Evolutionary conservation across 352 stramenopile species (phyloP).

Genomic region (Bremia lactucae): DNA sequence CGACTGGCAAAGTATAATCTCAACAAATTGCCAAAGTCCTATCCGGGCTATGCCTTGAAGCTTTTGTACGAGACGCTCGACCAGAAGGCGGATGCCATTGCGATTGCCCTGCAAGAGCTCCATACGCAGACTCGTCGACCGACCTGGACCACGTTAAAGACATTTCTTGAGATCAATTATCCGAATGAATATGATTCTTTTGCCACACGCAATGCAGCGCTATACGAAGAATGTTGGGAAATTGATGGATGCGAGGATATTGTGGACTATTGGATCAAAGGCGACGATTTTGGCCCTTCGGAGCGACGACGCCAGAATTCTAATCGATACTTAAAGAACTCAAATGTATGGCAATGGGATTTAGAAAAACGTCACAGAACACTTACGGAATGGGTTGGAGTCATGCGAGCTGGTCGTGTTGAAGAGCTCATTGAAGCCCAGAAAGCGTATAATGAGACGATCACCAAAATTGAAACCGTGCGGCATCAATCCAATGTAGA

Average conservation of each 20-base stretch:
- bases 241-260: slow-evolving; percentile 23
- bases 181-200: slow-evolving; percentile 23
- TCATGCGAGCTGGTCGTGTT: slow-evolving; percentile 5
- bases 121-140: slow-evolving; percentile 8
- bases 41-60: slow-evolving; percentile 18
- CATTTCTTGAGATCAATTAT: slow-evolving; percentile 24
- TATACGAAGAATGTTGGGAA: slow-evolving; percentile 23
- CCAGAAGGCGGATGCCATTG: slow-evolving; percentile 14
- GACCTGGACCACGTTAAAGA: slow-evolving; percentile 21
- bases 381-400: slow-evolving; percentile 16
- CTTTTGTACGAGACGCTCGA: slow-evolving; percentile 26
- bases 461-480: slow-evolving; percentile 25
- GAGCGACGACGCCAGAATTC: slow-evolving; percentile 1
- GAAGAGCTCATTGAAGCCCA: slow-evolving; percentile 23
- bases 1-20: slow-evolving; percentile 31
- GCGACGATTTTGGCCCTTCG: slow-evolving; percentile 6
- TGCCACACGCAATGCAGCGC: slow-evolving; percentile 10
- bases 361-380: slow-evolving; percentile 14
- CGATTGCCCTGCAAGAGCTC: slow-evolving; percentile 3
- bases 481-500: slow-evolving; percentile 20
- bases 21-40: slow-evolving; percentile 15
- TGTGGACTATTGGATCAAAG: slow-evolving; percentile 32
- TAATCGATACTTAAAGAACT: slow-evolving; percentile 10
- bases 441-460: slow-evolving; percentile 14
- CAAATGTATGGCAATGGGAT: slow-evolving; percentile 28